A percentile compares a stretch with the other conserved stretches of the same genome.
phyloP scores from a whole-genome alignment of 352 stramenopile species.

The Phytophthora sp. region DNA sequence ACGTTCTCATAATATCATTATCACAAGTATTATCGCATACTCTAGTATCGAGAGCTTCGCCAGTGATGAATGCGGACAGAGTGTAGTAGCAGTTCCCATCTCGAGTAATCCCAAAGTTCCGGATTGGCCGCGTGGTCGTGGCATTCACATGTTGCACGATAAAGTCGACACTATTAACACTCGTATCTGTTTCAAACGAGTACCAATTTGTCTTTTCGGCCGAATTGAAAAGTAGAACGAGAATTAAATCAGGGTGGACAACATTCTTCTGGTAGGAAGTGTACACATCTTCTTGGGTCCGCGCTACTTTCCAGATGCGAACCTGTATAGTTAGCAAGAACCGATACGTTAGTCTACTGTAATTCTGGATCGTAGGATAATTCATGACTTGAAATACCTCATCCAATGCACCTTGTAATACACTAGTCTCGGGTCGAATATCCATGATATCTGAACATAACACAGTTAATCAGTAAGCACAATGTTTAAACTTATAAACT shows the following conservation, averaged over 20 bases:
- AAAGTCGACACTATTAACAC: slow-evolving; percentile 45
- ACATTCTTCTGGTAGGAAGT: slow-evolving; percentile 29
- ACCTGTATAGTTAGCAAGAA: slow-evolving; percentile 29
- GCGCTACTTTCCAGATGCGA: slow-evolving; percentile 41
- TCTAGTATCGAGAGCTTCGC: not conserved
- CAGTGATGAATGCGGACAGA: slow-evolving; percentile 8
- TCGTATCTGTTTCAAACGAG: slow-evolving; percentile 39
- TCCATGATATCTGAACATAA: slow-evolving; percentile 30
- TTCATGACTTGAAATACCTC: too few species aligned
- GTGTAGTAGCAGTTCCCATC: slow-evolving; percentile 50
- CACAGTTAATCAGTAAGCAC: slow-evolving; percentile 2
- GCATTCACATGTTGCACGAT: slow-evolving; percentile 39
- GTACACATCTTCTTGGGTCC: slow-evolving; percentile 26
- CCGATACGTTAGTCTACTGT: too few species aligned
- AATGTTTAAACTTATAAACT: not conserved
- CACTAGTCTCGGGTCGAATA: slow-evolving; percentile 14
- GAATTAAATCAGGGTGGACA: slow-evolving; percentile 23
- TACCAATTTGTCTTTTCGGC: slow-evolving; percentile 21
- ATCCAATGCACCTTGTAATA: slow-evolving; percentile 49
- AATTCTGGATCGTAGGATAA: too few species aligned
- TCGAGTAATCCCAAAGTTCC: slow-evolving; percentile 36
- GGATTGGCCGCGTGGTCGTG: slow-evolving; percentile 9
- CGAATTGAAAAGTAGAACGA: slow-evolving; percentile 45
- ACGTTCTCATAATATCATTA: slow-evolving; percentile 27
- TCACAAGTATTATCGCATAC: slow-evolving; percentile 31